Evolutionary conservation across 768 basidiomycete genomes (phyloP).

Genomic region (Zangia roseola): DNA sequence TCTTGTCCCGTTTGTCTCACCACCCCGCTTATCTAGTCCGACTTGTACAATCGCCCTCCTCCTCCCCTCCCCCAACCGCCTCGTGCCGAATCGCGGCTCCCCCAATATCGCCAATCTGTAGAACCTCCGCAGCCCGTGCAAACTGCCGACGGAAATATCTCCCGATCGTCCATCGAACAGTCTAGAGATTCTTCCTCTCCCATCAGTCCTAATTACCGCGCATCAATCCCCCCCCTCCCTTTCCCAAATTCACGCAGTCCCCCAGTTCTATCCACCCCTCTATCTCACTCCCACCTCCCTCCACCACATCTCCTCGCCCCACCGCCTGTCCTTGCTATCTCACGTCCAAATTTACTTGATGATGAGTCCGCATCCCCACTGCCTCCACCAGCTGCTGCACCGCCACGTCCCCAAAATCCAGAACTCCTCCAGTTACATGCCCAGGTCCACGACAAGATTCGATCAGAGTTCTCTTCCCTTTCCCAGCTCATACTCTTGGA

Average conservation of each 20-base stretch:
- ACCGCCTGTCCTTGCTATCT: constrained; percentile 6
- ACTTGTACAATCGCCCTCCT: constrained; percentile 35
- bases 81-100: constrained; percentile 20
- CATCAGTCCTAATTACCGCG: constrained; percentile 29
- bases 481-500: constrained; percentile 61
- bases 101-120: constrained; percentile 28
- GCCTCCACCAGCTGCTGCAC: constrained; percentile 40
- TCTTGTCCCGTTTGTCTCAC: neutral
- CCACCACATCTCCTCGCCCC: constrained; percentile 21
- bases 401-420: constrained; percentile 86
- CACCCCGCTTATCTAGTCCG: constrained; percentile 16
- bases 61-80: constrained; percentile 32
- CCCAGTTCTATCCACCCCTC: constrained; percentile 15
- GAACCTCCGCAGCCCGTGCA: constrained; percentile 16
- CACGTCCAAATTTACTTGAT: constrained; percentile 62
- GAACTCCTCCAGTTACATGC: constrained; percentile 81
- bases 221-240: constrained; percentile 27
- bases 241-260: constrained; percentile 29
- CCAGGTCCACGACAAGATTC: constrained; percentile 72
- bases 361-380: constrained; percentile 43
- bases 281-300: constrained; percentile 27
- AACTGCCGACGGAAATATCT: constrained; percentile 17
- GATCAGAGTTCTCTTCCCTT: constrained; percentile 69
- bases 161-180: constrained; percentile 19
- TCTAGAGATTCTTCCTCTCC: constrained; percentile 20